These are phyloP conservation scores for Rhododendron ferrugineum DNA, from an alignment of 148 eudicot species.

Conservation along the genomic window DNA sequence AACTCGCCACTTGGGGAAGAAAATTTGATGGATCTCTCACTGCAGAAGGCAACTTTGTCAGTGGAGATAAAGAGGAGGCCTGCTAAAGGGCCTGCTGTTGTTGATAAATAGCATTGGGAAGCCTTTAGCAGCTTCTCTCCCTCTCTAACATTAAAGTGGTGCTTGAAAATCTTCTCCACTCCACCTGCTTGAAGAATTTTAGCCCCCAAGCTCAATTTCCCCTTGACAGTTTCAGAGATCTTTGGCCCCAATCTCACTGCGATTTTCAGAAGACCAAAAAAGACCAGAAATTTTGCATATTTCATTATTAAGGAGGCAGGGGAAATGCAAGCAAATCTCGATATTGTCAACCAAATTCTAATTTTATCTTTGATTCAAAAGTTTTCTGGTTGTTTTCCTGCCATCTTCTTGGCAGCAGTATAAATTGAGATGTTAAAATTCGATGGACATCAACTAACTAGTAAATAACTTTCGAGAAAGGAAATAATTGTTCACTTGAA, in stretches of 20 bases:
- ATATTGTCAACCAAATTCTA: neutral
- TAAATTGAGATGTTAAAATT: neutral
- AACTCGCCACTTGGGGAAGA: constrained; percentile 25
- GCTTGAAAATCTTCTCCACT: constrained; percentile 34
- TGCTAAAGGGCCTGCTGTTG: constrained; percentile 49
- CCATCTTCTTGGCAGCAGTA: neutral
- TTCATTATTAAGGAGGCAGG: neutral
- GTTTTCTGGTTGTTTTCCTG: neutral
- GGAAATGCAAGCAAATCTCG: neutral
- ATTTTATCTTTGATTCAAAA: neutral
- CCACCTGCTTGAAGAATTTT: constrained; percentile 33
- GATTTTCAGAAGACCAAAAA: neutral
- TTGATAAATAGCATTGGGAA: constrained; percentile 40
- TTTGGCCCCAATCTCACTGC: constrained; percentile 25
- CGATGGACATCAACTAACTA: neutral
- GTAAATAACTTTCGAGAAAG: neutral
- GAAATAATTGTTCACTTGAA: neutral
- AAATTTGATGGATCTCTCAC: constrained; percentile 36
- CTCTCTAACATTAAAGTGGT: constrained; percentile 28
- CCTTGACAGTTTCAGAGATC: constrained; percentile 26
- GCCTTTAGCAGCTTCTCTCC: constrained; percentile 43
- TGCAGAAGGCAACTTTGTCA: constrained; percentile 44
- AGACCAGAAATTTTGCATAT: neutral
- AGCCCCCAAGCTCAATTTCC: constrained; percentile 40
- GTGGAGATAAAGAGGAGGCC: constrained; percentile 50